These are phyloP conservation scores for Parastagonospora avenae DNA, from an alignment of 2,329 filamentous ascomycete species.

Conservation along the genomic window DNA sequence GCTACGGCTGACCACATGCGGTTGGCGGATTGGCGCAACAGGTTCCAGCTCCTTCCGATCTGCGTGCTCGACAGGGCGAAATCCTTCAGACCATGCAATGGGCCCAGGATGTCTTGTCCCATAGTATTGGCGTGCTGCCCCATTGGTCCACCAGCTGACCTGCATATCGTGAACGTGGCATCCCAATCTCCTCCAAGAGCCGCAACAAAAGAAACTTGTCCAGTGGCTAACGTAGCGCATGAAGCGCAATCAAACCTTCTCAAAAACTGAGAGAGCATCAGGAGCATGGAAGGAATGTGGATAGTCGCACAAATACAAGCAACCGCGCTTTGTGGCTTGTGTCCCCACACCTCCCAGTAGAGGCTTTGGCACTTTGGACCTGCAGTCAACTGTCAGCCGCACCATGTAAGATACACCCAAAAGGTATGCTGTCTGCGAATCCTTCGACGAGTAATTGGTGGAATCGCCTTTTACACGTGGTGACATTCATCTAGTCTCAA, in stretches of 20 bases:
- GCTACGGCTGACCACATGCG: slow-evolving; percentile 1
- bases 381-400: slow-evolving; percentile 20
- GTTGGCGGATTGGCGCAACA: slow-evolving; percentile 4
- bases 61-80: slow-evolving; percentile 18
- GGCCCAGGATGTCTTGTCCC: slow-evolving; percentile 17
- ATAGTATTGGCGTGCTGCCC: slow-evolving; percentile 20
- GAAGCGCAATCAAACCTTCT: slow-evolving; percentile 19
- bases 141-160: slow-evolving; percentile 14
- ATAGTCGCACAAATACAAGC: slow-evolving; percentile 27
- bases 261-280: slow-evolving; percentile 4
- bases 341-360: slow-evolving; percentile 17
- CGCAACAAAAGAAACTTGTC: slow-evolving; percentile 4
- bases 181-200: slow-evolving; percentile 14
- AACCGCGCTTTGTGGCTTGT: slow-evolving; percentile 20
- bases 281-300: slow-evolving; percentile 7
- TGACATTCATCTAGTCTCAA: neutral
- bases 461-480: slow-evolving; percentile 1
- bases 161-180: slow-evolving; percentile 27
- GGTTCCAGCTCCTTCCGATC: slow-evolving; percentile 12
- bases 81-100: slow-evolving; percentile 4
- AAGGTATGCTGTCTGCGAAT: slow-evolving; percentile 9
- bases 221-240: slow-evolving; percentile 9
- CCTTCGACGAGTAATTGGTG: slow-evolving; percentile 6
- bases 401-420: slow-evolving; percentile 6
- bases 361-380: slow-evolving; percentile 8